Evolutionary conservation across 129 eudicot genomes (phyloP).

Genomic region (carrot (Daucus carota)): DNA sequence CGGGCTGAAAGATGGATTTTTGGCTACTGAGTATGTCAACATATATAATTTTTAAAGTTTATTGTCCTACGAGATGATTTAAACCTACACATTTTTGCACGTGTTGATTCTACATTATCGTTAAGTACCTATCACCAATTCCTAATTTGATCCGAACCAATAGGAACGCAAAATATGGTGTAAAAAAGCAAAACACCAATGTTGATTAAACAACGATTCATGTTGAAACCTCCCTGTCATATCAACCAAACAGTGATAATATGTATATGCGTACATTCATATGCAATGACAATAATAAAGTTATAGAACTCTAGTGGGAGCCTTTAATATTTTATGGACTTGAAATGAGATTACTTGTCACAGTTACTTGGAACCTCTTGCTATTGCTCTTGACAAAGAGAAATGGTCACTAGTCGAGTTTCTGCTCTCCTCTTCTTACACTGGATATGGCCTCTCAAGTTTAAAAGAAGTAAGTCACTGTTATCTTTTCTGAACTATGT

Average conservation of each 20-base stretch:
- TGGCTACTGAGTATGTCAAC: conserved; percentile 82
- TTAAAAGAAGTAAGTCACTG: conserved; percentile 62
- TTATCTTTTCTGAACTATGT: background rate
- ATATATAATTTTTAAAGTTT: background rate
- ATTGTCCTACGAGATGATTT: background rate
- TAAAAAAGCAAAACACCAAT: background rate
- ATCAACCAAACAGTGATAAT: background rate
- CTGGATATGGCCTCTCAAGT: conserved; percentile 91
- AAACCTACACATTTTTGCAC: background rate
- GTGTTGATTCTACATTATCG: background rate
- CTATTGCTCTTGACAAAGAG: conserved; percentile 88
- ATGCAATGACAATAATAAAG: background rate
- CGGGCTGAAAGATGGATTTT: conserved; percentile 84
- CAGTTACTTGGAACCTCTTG: conserved; percentile 92
- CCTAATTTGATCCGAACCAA: background rate
- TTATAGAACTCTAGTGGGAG: background rate
- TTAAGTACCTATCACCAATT: background rate
- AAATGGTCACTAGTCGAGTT: conserved; percentile 88
- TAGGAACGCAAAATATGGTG: background rate
- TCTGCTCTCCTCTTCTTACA: conserved; percentile 84
- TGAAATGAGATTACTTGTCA: conserved; percentile 4
- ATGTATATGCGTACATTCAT: background rate
- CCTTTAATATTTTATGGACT: background rate
- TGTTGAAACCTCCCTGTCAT: background rate
- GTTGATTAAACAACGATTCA: background rate